Percentiles rank a stretch among this genome's conserved stretches.
phyloP scores from a whole-genome alignment of 441 rosid species.

The Arabidopsis hybrid region DNA sequence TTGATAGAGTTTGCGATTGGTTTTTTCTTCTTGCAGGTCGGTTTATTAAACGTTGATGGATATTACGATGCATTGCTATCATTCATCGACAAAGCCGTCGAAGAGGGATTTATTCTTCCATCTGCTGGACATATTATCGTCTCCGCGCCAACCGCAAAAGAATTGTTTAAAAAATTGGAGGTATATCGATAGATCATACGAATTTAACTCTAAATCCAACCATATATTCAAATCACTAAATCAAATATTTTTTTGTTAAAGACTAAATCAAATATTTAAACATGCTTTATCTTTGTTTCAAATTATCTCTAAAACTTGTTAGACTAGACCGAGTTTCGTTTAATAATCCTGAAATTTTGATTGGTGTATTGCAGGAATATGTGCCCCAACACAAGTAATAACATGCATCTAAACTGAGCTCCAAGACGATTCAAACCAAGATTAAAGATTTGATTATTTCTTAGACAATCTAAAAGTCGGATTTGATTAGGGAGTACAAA shows the following conservation, averaged over 20 bases:
- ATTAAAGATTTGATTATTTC: neutral
- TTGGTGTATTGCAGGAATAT: slow-evolving; percentile 38
- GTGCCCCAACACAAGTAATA: slow-evolving; percentile 28
- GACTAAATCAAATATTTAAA: neutral
- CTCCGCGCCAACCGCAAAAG: slow-evolving; percentile 72
- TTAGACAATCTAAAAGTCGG: neutral
- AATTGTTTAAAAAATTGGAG: slow-evolving; percentile 59
- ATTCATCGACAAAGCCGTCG: slow-evolving; percentile 85
- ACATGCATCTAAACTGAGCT: slow-evolving; percentile 10
- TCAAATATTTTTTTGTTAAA: no score
- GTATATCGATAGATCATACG: slow-evolving; percentile 24
- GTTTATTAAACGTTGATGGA: slow-evolving; percentile 88
- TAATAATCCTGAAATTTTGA: slow-evolving; percentile 1
- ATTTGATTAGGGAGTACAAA: neutral
- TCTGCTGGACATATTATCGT: slow-evolving; percentile 75
- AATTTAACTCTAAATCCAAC: neutral
- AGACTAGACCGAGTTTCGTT: neutral
- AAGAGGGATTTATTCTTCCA: slow-evolving; percentile 84
- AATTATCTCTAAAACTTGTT: neutral
- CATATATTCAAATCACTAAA: neutral
- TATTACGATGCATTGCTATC: slow-evolving; percentile 78
- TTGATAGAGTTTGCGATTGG: neutral
- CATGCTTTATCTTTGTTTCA: no score
- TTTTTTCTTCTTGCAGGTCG: slow-evolving; percentile 58
- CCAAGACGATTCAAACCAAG: neutral